Percentiles rank a stretch among this genome's conserved stretches.
Evolutionary conservation across 768 basidiomycete genomes (phyloP).

Genomic region (Pholiota conissans): DNA sequence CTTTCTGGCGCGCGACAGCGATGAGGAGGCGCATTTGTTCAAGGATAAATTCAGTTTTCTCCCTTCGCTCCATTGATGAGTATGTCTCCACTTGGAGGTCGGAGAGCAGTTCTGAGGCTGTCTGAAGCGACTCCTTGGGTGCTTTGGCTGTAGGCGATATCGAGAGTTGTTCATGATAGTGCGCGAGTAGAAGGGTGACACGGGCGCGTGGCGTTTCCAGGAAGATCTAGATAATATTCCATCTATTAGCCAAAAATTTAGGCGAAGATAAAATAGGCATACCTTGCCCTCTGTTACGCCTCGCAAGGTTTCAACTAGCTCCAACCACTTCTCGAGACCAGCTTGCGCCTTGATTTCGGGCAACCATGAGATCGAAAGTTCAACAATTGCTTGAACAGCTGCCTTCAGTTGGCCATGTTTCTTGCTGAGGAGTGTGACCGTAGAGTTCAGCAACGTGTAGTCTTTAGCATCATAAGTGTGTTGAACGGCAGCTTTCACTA

Average conservation of each 20-base stretch:
- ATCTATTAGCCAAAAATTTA: not conserved
- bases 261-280: conserved; percentile 21
- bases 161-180: conserved; percentile 78
- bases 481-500: conserved; percentile 72
- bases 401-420: conserved; percentile 97
- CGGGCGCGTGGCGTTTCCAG: conserved; percentile 95
- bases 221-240: conserved; percentile 66
- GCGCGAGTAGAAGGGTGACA: conserved; percentile 84
- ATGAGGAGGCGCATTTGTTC: conserved; percentile 96
- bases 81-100: conserved; percentile 99
- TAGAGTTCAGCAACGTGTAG: conserved; percentile 68
- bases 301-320: conserved; percentile 86
- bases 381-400: conserved; percentile 89
- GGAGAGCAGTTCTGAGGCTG: conserved; percentile 87
- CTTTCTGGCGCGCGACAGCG: conserved; percentile 74
- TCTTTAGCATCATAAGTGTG: conserved; percentile 74
- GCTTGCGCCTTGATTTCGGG: conserved; percentile 68
- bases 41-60: conserved; percentile 97
- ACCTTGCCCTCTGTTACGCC: conserved; percentile 97
- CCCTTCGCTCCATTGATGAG: conserved; percentile 95
- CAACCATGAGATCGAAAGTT: conserved; percentile 80
- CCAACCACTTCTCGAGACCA: conserved; percentile 78
- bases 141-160: conserved; percentile 42
- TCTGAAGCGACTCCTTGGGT: conserved; percentile 72
- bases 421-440: conserved; percentile 74